These are phyloP conservation scores for Termitomyces sp. DNA, from an alignment of 768 basidiomycete genomes.

Conservation along the genomic window DNA sequence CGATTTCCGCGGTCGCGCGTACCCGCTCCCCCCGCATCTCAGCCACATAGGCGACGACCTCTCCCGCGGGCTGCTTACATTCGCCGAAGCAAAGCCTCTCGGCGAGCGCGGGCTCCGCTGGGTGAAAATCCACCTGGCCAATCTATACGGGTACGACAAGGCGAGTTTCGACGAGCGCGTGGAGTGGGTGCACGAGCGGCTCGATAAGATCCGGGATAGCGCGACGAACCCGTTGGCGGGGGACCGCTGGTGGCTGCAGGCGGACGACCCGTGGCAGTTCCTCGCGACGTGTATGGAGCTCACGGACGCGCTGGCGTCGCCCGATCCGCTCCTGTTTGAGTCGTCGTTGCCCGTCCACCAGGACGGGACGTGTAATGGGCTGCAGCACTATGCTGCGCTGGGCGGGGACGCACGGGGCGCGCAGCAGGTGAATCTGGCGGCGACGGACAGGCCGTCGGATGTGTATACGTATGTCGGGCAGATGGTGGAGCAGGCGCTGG, in stretches of 20 bases:
- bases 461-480: slow-evolving; percentile 91
- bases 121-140: slow-evolving; percentile 95
- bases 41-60: slow-evolving; percentile 96
- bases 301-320: slow-evolving; percentile 70
- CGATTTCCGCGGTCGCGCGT: slow-evolving; percentile 96
- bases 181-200: slow-evolving; percentile 63
- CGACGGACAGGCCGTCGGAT: slow-evolving; percentile 84
- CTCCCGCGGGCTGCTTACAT: slow-evolving; percentile 80
- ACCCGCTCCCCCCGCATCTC: slow-evolving; percentile 93
- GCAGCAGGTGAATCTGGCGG: slow-evolving; percentile 85
- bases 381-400: slow-evolving; percentile 98
- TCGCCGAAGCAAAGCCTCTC: slow-evolving; percentile 75
- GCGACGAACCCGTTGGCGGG: slow-evolving; percentile 82
- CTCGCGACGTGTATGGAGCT: slow-evolving; percentile 92
- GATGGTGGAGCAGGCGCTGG: slow-evolving; percentile 74
- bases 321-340: slow-evolving; percentile 56
- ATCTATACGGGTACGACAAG: slow-evolving; percentile 93
- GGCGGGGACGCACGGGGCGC: slow-evolving; percentile 91
- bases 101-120: slow-evolving; percentile 85
- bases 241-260: slow-evolving; percentile 81
- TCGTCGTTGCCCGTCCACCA: slow-evolving; percentile 91
- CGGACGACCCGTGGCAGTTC: slow-evolving; percentile 98
- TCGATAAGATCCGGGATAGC: slow-evolving; percentile 79
- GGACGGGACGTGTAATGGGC: slow-evolving; percentile 97
- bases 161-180: slow-evolving; percentile 92